Conservation (phyloP, 192 early-diverging fungal species). For the Linnemannia zychae region DNA sequence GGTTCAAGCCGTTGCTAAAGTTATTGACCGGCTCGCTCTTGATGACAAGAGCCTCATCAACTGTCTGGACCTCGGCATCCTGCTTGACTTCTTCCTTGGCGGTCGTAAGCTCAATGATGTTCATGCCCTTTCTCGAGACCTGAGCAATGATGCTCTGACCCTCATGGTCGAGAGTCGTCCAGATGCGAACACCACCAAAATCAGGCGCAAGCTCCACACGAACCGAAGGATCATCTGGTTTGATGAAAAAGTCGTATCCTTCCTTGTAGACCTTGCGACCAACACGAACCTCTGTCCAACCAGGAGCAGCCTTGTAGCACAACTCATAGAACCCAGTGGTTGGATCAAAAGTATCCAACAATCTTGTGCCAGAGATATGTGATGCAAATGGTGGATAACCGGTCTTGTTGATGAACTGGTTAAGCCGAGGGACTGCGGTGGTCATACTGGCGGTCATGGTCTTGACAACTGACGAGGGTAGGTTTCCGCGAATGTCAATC, state of each 20-base stretch:
- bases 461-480: slow-evolving; percentile 59
- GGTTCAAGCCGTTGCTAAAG: neutral
- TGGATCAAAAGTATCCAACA: slow-evolving; percentile 56
- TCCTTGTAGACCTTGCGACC: slow-evolving; percentile 57
- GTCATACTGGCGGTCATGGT: slow-evolving; percentile 61
- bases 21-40: neutral
- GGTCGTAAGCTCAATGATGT: slow-evolving; percentile 1
- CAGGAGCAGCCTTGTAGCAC: slow-evolving; percentile 54
- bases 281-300: slow-evolving; percentile 64
- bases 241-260: slow-evolving; percentile 61
- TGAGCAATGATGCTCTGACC: slow-evolving; percentile 55
- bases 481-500: slow-evolving; percentile 62
- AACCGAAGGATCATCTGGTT: slow-evolving; percentile 55
- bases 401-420: slow-evolving; percentile 58
- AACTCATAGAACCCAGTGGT: slow-evolving; percentile 58
- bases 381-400: slow-evolving; percentile 70
- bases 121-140: slow-evolving; percentile 49
- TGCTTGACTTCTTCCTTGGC: slow-evolving; percentile 1
- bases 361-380: slow-evolving; percentile 61
- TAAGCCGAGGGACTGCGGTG: slow-evolving; percentile 55
- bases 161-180: slow-evolving; percentile 52
- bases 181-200: slow-evolving; percentile 55
- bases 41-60: neutral
- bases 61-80: neutral
- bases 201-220: slow-evolving; percentile 49